Evolutionary conservation across 345 rosid species (phyloP).

Genomic region (Salix exigua): DNA sequence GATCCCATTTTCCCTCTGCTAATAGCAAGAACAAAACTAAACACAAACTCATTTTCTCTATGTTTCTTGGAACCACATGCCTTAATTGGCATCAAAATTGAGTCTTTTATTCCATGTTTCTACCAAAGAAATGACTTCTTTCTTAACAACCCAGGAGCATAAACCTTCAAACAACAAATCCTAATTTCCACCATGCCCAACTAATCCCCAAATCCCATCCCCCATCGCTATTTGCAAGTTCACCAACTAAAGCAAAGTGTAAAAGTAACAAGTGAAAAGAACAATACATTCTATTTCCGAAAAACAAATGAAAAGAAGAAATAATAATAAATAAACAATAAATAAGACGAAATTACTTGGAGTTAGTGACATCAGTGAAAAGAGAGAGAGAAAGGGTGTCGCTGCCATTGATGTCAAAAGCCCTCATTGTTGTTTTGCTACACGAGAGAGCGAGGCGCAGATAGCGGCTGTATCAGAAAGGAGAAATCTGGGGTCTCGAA

Average conservation of each 20-base stretch:
- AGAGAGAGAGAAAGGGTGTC: slow-evolving; percentile 59
- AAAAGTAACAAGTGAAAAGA: neutral
- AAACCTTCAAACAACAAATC: neutral
- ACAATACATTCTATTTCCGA: neutral
- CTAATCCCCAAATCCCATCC: neutral
- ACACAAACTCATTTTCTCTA: too few species aligned
- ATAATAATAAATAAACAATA: neutral
- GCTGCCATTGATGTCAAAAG: slow-evolving; percentile 38
- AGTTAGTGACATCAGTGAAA: slow-evolving; percentile 67
- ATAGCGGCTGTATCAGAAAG: neutral
- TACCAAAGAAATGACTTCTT: neutral
- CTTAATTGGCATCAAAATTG: neutral
- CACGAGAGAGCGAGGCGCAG: neutral
- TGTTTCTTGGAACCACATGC: neutral
- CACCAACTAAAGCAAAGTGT: neutral
- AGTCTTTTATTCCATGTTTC: neutral
- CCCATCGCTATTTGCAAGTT: neutral
- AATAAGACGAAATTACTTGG: slow-evolving; percentile 47
- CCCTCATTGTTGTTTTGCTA: slow-evolving; percentile 44
- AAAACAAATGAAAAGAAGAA: neutral
- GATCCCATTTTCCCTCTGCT: neutral
- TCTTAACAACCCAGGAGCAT: neutral
- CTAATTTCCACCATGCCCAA: neutral
- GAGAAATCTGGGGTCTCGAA: neutral
- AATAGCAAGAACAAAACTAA: neutral